Evolutionary conservation across 1,284 basidiomycete genomes (phyloP).

Genomic region (Moniliophthora roreri): DNA sequence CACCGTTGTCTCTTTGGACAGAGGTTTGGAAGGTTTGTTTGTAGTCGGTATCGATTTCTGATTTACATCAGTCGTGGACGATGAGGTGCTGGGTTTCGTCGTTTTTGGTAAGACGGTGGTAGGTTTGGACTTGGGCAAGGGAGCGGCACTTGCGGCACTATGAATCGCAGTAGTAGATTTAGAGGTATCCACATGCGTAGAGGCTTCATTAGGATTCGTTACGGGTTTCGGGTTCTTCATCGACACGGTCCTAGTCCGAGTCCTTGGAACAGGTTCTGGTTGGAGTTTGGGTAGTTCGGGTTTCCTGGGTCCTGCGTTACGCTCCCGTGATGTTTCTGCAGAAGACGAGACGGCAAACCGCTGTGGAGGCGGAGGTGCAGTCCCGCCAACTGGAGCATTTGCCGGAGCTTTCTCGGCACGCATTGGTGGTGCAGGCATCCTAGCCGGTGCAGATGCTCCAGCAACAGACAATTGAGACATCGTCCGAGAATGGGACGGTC

Average conservation of each 20-base stretch:
- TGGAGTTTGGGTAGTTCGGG: conserved; percentile 8
- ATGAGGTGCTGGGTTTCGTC: no score
- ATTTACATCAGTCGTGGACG: no score
- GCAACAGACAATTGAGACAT: not conserved
- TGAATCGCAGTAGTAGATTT: not conserved
- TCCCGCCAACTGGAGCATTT: not conserved
- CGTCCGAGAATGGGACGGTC: not conserved
- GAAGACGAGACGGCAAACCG: conserved; percentile 1
- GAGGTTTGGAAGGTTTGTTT: not conserved
- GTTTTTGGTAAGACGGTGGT: no score
- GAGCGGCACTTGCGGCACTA: not conserved
- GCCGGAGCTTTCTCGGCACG: conserved; percentile 3
- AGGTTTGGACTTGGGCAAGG: no score
- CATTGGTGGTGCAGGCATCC: not conserved
- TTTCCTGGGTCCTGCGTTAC: conserved; percentile 1
- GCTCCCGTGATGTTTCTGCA: not conserved
- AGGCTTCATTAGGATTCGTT: not conserved
- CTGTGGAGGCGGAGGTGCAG: conserved; percentile 5
- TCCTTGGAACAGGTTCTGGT: conserved; percentile 3
- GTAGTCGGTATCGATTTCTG: no score
- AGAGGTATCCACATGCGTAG: not conserved
- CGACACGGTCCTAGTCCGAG: not conserved
- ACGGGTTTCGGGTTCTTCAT: conserved; percentile 1
- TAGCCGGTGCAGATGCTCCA: conserved; percentile 4
- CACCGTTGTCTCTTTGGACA: not conserved